These are phyloP conservation scores for Camellia sinensis DNA, from an alignment of 148 eudicot species.

Conservation along the genomic window DNA sequence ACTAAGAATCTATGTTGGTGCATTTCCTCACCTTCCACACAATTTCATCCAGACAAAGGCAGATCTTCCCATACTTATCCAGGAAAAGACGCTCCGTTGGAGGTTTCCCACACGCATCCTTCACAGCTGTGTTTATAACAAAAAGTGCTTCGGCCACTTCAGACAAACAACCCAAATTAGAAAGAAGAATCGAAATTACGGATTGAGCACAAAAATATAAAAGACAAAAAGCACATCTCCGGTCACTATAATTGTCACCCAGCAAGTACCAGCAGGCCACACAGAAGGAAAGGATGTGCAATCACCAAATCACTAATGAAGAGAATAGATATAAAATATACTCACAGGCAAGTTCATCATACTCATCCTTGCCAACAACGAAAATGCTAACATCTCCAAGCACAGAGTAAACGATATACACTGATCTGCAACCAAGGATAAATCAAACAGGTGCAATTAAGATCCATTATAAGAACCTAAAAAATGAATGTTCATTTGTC, in stretches of 20 bases:
- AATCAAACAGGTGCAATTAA: not conserved
- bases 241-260: not conserved
- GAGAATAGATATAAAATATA: conserved; percentile 17
- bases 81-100: conserved; percentile 93
- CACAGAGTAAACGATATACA: conserved; percentile 87
- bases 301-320: not conserved
- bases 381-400: conserved; percentile 85
- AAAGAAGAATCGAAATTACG: not conserved
- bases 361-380: conserved; percentile 96
- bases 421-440: conserved; percentile 60
- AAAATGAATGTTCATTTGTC: not conserved
- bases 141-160: conserved; percentile 83
- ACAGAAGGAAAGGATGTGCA: not conserved
- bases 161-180: conserved; percentile 19
- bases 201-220: not conserved
- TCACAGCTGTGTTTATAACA: conserved; percentile 71
- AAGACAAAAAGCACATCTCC: not conserved
- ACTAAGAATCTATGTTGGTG: not conserved
- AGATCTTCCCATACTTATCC: conserved; percentile 94
- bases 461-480: not conserved
- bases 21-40: conserved; percentile 72
- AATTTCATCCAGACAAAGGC: conserved; percentile 92
- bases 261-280: not conserved
- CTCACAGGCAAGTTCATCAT: conserved; percentile 98
- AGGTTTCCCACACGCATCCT: conserved; percentile 92